Evolutionary conservation across 176 grass and related monocot genomes (phyloP).

Genomic region (Triticum dicoccoides): DNA sequence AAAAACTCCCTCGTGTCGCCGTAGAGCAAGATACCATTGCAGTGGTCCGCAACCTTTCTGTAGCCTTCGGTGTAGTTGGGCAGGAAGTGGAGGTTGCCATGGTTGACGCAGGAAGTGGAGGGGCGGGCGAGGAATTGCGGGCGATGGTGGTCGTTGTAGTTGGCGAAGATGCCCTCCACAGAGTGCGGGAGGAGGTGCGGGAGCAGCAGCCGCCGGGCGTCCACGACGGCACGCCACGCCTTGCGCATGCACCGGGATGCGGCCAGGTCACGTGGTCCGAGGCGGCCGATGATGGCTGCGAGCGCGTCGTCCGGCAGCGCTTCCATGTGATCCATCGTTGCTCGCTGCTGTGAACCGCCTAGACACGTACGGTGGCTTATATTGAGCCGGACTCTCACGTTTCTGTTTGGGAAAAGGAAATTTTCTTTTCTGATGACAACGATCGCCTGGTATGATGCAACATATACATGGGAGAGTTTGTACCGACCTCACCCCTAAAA

Average conservation of each 20-base stretch:
- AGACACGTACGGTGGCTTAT: too few species aligned
- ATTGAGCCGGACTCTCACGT: too few species aligned
- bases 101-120: not conserved
- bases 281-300: not conserved
- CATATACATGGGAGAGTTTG: too few species aligned
- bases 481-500: too few species aligned
- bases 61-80: not conserved
- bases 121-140: not conserved
- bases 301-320: not conserved
- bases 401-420: too few species aligned
- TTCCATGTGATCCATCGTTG: not conserved
- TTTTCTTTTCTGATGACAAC: too few species aligned
- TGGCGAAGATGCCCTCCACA: not conserved
- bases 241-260: not conserved
- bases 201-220: not conserved
- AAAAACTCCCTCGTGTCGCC: not conserved
- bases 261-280: not conserved
- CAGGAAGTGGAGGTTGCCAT: not conserved
- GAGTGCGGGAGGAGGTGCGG: not conserved
- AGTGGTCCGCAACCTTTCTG: not conserved
- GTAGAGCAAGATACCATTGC: not conserved
- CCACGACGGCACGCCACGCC: not conserved
- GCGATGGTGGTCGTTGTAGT: not conserved
- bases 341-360: too few species aligned
- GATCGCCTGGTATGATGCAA: too few species aligned